Base-by-base conservation (phyloP, 352 stramenopile species). In the Pilasporangium apinafurcum region DNA sequence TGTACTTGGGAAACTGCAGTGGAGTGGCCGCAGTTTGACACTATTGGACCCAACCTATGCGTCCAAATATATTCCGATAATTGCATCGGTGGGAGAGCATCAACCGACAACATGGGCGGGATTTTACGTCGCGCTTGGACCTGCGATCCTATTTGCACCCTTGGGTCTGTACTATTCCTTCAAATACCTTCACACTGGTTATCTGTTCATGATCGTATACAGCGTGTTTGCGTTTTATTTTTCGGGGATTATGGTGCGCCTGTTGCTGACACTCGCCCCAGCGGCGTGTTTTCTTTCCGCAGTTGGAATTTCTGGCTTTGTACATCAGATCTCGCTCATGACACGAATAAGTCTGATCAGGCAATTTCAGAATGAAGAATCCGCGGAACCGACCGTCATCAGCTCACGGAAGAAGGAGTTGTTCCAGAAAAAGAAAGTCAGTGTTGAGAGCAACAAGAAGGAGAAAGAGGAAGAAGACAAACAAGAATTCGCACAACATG, bases 11-110 rank as follows among this genome's bases (percentile, higher is more conserved):
- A 86, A 88, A 25, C 55, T 96, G 8, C 83, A 95, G 52, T 97
- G 86, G 86, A 96, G 81, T 20, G 92, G 91, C 16, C 83, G 92
- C 25, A 96, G 82, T 28, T 62, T 97, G 30, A 97, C 90, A 29
- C 60, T 97, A 7, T 54, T 98, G 20, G 89, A 97, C 35, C 91
- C 90, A 27, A 97, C 87, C 14, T 97, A 97, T 51, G 86, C 90
- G 18, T 90, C 76, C 62, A 97, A 96, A 69, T 97, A 97, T 61
- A 97, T 97, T 35, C 93, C 93, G 16, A 97, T 98, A 52, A 95
- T 98, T 49, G 93, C 91, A 6, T 97, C 88, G 0, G 92, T 98
- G 2, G 79, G 80, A 8, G 93, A 98, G 62, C 93, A 98, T 55
- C 93, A 98, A 55, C 91, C 93, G 36, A 95, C 93, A 25, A 72